Conservation (phyloP, 2,329 filamentous ascomycete species). For the Didymella lethalis region DNA sequence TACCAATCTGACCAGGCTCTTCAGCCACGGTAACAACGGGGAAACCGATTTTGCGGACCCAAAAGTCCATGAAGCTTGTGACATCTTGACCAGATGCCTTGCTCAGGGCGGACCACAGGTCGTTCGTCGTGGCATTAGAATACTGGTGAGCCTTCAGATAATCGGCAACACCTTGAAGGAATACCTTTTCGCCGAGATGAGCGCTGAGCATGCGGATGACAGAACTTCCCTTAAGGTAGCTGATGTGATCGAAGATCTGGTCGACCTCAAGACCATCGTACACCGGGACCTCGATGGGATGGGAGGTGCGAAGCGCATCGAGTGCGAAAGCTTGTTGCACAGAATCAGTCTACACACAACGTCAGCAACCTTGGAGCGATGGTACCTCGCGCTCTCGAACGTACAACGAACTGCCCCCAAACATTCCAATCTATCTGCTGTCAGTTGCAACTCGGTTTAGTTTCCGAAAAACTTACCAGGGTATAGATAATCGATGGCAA, state of each 20-base stretch:
- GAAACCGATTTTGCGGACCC: constrained; percentile 96
- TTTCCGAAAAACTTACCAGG: constrained; percentile 61
- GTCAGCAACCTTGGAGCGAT: constrained; percentile 44
- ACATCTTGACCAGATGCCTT: constrained; percentile 89
- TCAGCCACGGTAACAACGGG: constrained; percentile 88
- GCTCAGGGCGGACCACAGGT: constrained; percentile 87
- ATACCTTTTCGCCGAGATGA: constrained; percentile 85
- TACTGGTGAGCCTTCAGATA: constrained; percentile 92
- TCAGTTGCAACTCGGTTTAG: constrained; percentile 13
- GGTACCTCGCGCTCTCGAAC: constrained; percentile 64
- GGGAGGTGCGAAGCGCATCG: constrained; percentile 88
- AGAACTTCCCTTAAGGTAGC: constrained; percentile 95
- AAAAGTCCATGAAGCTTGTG: constrained; percentile 85
- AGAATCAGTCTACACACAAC: constrained; percentile 74
- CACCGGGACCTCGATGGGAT: constrained; percentile 95
- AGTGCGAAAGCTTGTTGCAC: constrained; percentile 91
- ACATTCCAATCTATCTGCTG: constrained; percentile 82
- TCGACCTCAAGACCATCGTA: constrained; percentile 94
- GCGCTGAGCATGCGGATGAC: constrained; percentile 95
- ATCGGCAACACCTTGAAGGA: constrained; percentile 86
- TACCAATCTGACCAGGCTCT: constrained; percentile 78
- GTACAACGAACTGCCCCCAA: constrained; percentile 93
- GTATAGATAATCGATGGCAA: constrained; percentile 87
- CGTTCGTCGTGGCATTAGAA: constrained; percentile 87
- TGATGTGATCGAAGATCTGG: constrained; percentile 97